Evolutionary conservation across 768 basidiomycete species (phyloP).

Genomic region (Gyrodon lividus): DNA sequence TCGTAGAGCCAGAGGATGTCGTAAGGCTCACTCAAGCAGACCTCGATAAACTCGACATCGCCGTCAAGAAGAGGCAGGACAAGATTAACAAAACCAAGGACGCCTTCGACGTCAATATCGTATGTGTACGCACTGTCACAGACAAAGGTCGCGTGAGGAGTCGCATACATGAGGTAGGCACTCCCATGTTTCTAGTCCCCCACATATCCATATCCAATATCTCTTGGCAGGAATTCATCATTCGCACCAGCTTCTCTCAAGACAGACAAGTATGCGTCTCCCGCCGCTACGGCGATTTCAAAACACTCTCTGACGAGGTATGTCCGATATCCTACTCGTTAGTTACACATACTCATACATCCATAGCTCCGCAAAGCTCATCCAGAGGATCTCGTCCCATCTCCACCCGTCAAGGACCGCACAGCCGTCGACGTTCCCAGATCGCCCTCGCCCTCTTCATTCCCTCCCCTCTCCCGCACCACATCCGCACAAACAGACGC

Average conservation of each 20-base stretch:
- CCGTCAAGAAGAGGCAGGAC: slow-evolving; percentile 64
- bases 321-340: slow-evolving; percentile 13
- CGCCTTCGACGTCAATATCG: slow-evolving; percentile 87
- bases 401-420: slow-evolving; percentile 88
- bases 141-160: slow-evolving; percentile 86
- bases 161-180: slow-evolving; percentile 79
- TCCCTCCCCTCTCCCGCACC: slow-evolving; percentile 1
- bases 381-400: slow-evolving; percentile 75
- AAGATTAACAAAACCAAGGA: slow-evolving; percentile 46
- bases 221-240: slow-evolving; percentile 80
- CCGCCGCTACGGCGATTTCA: slow-evolving; percentile 94
- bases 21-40: slow-evolving; percentile 87
- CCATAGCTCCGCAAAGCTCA: slow-evolving; percentile 80
- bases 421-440: slow-evolving; percentile 57
- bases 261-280: slow-evolving; percentile 83
- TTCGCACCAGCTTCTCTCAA: slow-evolving; percentile 76
- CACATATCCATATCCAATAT: slow-evolving; percentile 4
- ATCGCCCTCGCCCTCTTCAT: slow-evolving; percentile 19
- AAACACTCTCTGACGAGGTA: slow-evolving; percentile 82
- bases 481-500: slow-evolving; percentile 4
- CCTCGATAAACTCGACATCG: slow-evolving; percentile 70
- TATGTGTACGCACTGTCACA: slow-evolving; percentile 79
- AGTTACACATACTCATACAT: slow-evolving; percentile 8
- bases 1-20: slow-evolving; percentile 83
- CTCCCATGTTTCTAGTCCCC: neutral